Evolutionary conservation across 129 eudicot genomes (phyloP).

Genomic region (Artemisia tridentata): DNA sequence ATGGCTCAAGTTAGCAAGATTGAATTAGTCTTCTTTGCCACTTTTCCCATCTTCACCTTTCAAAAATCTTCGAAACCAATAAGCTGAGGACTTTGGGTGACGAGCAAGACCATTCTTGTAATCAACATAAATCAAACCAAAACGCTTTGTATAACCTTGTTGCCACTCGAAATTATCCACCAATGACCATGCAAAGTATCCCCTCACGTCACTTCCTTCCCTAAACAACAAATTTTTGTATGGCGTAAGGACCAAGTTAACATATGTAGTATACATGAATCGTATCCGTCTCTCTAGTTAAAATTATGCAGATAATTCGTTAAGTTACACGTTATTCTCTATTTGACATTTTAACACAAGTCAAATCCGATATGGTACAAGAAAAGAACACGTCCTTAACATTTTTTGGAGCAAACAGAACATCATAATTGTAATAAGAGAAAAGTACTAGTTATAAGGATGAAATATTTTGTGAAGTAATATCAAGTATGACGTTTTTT

Average conservation of each 20-base stretch:
- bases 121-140: conserved; percentile 66
- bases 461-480: too few relatives aligned
- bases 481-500: too few relatives aligned
- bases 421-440: too few relatives aligned
- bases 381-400: too few relatives aligned
- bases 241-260: neutral
- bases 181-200: conserved; percentile 87
- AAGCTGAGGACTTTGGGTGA: conserved; percentile 67
- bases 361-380: too few relatives aligned
- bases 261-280: neutral
- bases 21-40: conserved; percentile 44
- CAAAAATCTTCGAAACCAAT: conserved; percentile 62
- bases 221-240: conserved; percentile 31
- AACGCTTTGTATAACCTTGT: conserved; percentile 69
- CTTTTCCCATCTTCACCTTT: conserved; percentile 51
- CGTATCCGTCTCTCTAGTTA: neutral
- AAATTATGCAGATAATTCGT: neutral
- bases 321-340: neutral
- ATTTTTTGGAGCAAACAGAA: too few relatives aligned
- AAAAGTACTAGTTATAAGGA: too few relatives aligned
- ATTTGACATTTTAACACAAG: neutral
- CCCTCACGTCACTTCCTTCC: conserved; percentile 63
- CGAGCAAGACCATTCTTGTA: conserved; percentile 57
- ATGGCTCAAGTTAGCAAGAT: neutral
- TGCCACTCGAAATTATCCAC: conserved; percentile 87